Base-by-base conservation (phyloP, 2,329 filamentous ascomycete species). In the Penicillium olsonii region DNA sequence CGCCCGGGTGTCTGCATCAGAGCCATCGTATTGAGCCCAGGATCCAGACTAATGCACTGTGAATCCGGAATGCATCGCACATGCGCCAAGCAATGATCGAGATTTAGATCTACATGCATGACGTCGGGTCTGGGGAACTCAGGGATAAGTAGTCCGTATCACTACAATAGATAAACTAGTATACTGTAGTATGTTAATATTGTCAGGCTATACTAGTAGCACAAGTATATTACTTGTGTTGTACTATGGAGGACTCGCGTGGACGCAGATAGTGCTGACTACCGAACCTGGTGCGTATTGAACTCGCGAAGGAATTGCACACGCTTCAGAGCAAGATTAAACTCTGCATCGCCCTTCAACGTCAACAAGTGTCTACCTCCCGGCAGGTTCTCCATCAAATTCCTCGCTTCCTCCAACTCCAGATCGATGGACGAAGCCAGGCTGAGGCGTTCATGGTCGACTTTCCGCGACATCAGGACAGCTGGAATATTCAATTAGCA, bases 261-360 rank as follows among this genome's bases (percentile, higher is more conserved):
- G n/a, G n/a, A n/a, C n/a, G n/a, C n/a, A n/a, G n/a, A n/a, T n/a
- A n/a, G n/a, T n/a, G n/a, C n/a, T n/a, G n/a, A n/a, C 9, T 2
- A n/a, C 8, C 37, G 26, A 39, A 8, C 27, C 9, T n/a, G 22
- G 22, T 4, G n/a, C 5, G 5, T 12, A 26, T 24, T 40, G 35
- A 35, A 45, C 17, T 49, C 35, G 4, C 47, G 47, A 9, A 49
- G 42, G 20, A 35, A 49, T 11, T 39, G 45, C 35, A 49, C n/a
- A 8, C 47, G 47, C 37, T 35, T 45, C 18, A 49, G 20, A 45
- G 47, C 47, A 17, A 40, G 42, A 15, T 37, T 19, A 22, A 49
- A 45, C 1, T 49, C 47, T 3, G 34, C 42, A 40, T 39, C 42
- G 17, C 35, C 33, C 17, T 17, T 45, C 10, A 49, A 14, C 0